Conservation (phyloP, 163 green algal genomes). For the Scenedesmus sp. region DNA sequence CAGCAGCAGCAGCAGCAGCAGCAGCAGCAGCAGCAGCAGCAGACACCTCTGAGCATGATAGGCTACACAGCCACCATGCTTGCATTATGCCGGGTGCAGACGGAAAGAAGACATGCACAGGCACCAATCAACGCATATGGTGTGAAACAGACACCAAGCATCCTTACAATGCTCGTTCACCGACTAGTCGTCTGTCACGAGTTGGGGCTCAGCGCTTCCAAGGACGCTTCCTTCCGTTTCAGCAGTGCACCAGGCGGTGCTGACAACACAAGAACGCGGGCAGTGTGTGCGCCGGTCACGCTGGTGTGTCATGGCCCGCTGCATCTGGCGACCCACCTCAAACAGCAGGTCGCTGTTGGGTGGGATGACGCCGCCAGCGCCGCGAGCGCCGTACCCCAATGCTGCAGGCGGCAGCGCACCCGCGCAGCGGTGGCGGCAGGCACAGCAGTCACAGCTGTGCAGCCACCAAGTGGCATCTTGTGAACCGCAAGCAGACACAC, state of each 20-base stretch:
- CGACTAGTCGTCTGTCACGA: too few species aligned
- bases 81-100: background rate
- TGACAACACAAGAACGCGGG: too few species aligned
- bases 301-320: too few species aligned
- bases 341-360: constrained; percentile 92
- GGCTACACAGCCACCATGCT: background rate
- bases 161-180: too few species aligned
- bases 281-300: too few species aligned
- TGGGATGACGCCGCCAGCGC: constrained; percentile 84
- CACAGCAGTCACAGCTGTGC: background rate
- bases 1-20: background rate
- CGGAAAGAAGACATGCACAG: background rate
- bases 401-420: constrained; percentile 19
- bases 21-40: too few species aligned
- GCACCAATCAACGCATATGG: background rate
- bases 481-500: too few species aligned
- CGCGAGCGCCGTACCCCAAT: constrained; percentile 80
- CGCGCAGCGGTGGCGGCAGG: background rate
- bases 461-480: too few species aligned
- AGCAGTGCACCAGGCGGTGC: too few species aligned
- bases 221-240: too few species aligned
- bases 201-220: too few species aligned
- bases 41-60: background rate
- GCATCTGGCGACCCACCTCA: constrained; percentile 62
- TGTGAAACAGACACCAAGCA: too few species aligned